phyloP scores from a whole-genome alignment of 257 asterid genomes.

The Rhazya stricta region DNA sequence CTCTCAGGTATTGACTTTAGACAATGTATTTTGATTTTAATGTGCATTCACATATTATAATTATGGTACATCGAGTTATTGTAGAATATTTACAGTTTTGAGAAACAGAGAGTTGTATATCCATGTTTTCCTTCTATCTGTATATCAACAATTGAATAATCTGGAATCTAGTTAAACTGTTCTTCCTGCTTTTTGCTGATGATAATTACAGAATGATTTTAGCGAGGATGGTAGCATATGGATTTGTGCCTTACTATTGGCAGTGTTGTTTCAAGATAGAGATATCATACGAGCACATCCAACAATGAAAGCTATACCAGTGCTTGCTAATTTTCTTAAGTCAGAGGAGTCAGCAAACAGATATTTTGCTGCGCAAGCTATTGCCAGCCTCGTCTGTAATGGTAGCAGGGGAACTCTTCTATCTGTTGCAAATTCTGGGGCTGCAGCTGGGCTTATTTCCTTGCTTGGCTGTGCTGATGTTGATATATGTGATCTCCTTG shows the following conservation, averaged over 20 bases:
- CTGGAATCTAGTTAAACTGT: slow-evolving; percentile 8
- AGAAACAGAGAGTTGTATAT: neutral
- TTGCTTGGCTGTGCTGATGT: slow-evolving; percentile 91
- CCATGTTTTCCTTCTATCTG: neutral
- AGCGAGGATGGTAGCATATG: slow-evolving; percentile 83
- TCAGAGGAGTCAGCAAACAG: slow-evolving; percentile 83
- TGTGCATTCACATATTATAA: neutral
- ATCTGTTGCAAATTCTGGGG: slow-evolving; percentile 95
- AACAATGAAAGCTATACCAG: slow-evolving; percentile 85
- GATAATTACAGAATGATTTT: slow-evolving; percentile 59
- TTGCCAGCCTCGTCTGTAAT: slow-evolving; percentile 91
- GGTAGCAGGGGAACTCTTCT: slow-evolving; percentile 99
- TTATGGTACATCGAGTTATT: neutral
- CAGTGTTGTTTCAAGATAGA: slow-evolving; percentile 78
- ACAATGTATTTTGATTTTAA: neutral
- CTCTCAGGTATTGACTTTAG: slow-evolving; percentile 47
- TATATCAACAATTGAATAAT: neutral
- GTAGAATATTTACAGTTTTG: neutral
- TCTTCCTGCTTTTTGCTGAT: neutral
- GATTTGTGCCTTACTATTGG: slow-evolving; percentile 74
- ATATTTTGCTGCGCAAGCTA: slow-evolving; percentile 94
- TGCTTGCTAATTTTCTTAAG: slow-evolving; percentile 73
- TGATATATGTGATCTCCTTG: slow-evolving; percentile 72
- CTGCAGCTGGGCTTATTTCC: slow-evolving; percentile 83
- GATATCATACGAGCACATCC: slow-evolving; percentile 77